These are phyloP conservation scores for Stenocarpella maydis DNA, from an alignment of 2,329 filamentous ascomycete species.

Conservation along the genomic window DNA sequence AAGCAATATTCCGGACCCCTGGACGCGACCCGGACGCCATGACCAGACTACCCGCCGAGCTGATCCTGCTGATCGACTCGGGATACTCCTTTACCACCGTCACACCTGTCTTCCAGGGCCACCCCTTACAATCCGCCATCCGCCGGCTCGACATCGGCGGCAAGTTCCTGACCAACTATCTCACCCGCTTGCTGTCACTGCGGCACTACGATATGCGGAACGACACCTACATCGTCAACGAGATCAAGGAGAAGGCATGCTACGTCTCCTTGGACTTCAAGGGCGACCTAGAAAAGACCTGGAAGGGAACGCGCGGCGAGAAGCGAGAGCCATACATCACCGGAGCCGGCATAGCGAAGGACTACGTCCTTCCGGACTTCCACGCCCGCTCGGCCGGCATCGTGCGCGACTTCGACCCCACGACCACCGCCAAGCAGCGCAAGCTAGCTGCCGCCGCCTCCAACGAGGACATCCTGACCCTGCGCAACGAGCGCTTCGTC, in stretches of 20 bases:
- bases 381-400: conserved; percentile 69
- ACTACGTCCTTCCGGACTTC: conserved; percentile 91
- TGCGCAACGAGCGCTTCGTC: conserved; percentile 91
- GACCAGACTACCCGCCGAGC: conserved; percentile 70
- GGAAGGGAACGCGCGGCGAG: conserved; percentile 77
- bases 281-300: conserved; percentile 79
- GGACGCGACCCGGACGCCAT: conserved; percentile 47
- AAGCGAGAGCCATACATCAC: conserved; percentile 57
- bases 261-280: conserved; percentile 83
- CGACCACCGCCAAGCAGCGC: conserved; percentile 58
- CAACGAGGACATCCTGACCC: conserved; percentile 81
- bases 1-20: conserved; percentile 71
- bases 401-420: conserved; percentile 78
- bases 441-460: conserved; percentile 55
- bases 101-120: conserved; percentile 83
- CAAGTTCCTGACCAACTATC: conserved; percentile 90
- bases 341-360: conserved; percentile 75
- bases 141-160: conserved; percentile 90
- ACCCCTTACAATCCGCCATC: conserved; percentile 80
- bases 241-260: conserved; percentile 91
- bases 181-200: conserved; percentile 87
- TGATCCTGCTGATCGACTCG: conserved; percentile 87
- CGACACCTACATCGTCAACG: conserved; percentile 91
- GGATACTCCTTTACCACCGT: conserved; percentile 94
- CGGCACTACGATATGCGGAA: conserved; percentile 96